Evolutionary conservation across 2,329 filamentous ascomycete species (phyloP).

Genomic region (Aspergillus neotritici): DNA sequence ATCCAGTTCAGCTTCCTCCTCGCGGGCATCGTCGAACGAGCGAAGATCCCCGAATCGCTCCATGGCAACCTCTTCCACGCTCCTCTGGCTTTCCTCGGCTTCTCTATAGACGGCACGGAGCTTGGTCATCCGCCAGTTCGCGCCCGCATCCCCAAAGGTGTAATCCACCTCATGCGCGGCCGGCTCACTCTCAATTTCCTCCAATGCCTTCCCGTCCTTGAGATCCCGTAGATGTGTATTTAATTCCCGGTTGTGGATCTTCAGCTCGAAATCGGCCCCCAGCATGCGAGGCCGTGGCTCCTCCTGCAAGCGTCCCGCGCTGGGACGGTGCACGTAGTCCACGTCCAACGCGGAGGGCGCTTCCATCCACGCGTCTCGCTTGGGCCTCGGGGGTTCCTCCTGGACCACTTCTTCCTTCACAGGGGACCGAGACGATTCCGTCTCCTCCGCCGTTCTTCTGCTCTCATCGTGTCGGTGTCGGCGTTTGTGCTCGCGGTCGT

Average conservation of each 20-base stretch:
- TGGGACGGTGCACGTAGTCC: slow-evolving; percentile 66
- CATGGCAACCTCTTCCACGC: slow-evolving; percentile 74
- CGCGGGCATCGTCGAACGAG: slow-evolving; percentile 85
- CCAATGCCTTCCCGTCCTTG: slow-evolving; percentile 51
- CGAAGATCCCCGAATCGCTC: slow-evolving; percentile 75
- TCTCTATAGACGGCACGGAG: slow-evolving; percentile 77
- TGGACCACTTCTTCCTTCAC: slow-evolving; percentile 32
- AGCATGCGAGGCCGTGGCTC: slow-evolving; percentile 37
- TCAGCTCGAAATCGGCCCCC: slow-evolving; percentile 58
- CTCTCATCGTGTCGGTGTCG: slow-evolving; percentile 31
- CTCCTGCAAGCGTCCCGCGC: slow-evolving; percentile 49
- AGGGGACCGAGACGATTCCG: slow-evolving; percentile 29
- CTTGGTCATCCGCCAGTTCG: slow-evolving; percentile 95
- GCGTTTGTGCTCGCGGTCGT: slow-evolving; percentile 47
- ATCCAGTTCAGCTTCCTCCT: slow-evolving; percentile 88
- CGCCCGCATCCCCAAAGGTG: slow-evolving; percentile 81
- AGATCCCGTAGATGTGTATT: slow-evolving; percentile 65
- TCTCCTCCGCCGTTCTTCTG: slow-evolving; percentile 34
- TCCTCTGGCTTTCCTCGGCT: slow-evolving; percentile 65
- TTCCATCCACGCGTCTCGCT: slow-evolving; percentile 92
- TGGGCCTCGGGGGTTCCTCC: slow-evolving; percentile 43
- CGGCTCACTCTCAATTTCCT: slow-evolving; percentile 50
- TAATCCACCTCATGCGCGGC: slow-evolving; percentile 65
- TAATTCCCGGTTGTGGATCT: slow-evolving; percentile 73
- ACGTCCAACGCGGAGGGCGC: slow-evolving; percentile 74